A percentile compares a stretch with the other conserved stretches of the same genome.
Evolutionary conservation across 768 basidiomycete genomes (phyloP).

Genomic region (Agrocybe praecox): DNA sequence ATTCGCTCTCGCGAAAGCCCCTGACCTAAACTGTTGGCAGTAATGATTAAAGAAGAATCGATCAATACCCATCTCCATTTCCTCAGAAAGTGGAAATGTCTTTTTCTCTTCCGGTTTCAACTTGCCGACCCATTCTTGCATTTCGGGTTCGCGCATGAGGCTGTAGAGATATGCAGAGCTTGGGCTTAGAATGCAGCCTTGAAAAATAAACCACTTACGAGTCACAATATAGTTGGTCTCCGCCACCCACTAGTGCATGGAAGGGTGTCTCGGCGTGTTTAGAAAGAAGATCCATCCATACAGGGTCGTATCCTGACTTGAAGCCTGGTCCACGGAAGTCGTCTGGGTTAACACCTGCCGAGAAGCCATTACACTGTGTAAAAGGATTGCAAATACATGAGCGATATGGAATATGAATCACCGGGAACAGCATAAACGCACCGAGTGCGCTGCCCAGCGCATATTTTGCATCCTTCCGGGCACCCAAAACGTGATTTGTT

Average conservation of each 20-base stretch:
- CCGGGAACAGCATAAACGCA: slow-evolving; percentile 33
- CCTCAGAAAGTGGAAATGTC: slow-evolving; percentile 60
- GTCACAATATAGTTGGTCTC: slow-evolving; percentile 92
- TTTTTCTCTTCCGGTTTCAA: slow-evolving; percentile 63
- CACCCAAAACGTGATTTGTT: slow-evolving; percentile 78
- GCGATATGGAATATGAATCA: no score
- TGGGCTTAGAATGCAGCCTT: background rate
- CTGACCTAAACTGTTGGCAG: slow-evolving; percentile 81
- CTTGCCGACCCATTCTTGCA: slow-evolving; percentile 81
- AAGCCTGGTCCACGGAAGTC: slow-evolving; percentile 84
- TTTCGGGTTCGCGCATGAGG: slow-evolving; percentile 83
- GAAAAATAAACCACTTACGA: slow-evolving; percentile 43
- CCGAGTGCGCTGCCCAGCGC: slow-evolving; percentile 89
- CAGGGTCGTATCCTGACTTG: slow-evolving; percentile 81
- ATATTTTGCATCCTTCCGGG: slow-evolving; percentile 83
- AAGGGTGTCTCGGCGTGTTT: slow-evolving; percentile 82
- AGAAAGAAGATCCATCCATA: slow-evolving; percentile 91
- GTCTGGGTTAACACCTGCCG: slow-evolving; percentile 86
- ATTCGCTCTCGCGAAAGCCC: slow-evolving; percentile 91
- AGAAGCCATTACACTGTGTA: slow-evolving; percentile 82
- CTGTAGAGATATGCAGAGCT: slow-evolving; percentile 33
- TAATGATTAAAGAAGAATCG: slow-evolving; percentile 92
- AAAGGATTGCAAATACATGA: background rate
- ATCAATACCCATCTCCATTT: slow-evolving; percentile 78
- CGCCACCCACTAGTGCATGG: slow-evolving; percentile 92